Evolutionary conservation across 2,329 filamentous ascomycete genomes (phyloP).

Genomic region (Fusarium xyrophilum): DNA sequence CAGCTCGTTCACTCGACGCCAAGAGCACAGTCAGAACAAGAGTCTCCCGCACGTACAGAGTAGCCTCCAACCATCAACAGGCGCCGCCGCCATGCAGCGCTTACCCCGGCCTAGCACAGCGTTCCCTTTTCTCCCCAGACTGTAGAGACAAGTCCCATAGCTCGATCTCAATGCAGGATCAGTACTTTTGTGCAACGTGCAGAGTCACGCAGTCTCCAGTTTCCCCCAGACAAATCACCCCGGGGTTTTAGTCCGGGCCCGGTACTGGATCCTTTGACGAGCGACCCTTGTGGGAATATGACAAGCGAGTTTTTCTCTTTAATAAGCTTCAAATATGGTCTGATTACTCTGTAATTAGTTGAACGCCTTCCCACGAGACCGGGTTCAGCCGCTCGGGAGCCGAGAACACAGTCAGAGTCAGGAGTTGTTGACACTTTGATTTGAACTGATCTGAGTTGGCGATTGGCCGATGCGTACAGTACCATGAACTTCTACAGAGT

Average conservation of each 20-base stretch:
- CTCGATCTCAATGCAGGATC: not conserved
- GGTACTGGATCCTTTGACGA: conserved; percentile 24
- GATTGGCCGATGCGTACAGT: not conserved
- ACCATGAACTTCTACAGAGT: not conserved
- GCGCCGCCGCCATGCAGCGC: conserved; percentile 36
- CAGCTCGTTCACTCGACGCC: not conserved
- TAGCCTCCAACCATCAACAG: conserved; percentile 16
- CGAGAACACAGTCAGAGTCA: conserved; percentile 24
- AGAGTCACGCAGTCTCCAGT: conserved; percentile 25
- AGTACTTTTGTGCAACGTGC: conserved; percentile 13
- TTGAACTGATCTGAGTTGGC: not conserved
- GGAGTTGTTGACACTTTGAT: not conserved
- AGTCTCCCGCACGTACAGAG: conserved; percentile 28
- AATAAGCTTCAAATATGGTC: conserved; percentile 4
- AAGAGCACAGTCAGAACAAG: conserved; percentile 25
- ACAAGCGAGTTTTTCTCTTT: not conserved
- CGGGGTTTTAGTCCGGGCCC: conserved; percentile 19
- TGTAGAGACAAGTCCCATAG: not conserved
- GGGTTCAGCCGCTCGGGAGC: conserved; percentile 19
- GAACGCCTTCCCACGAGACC: not conserved
- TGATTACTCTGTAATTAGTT: not conserved
- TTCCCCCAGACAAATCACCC: conserved; percentile 25
- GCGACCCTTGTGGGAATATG: not conserved
- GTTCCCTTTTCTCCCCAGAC: conserved; percentile 6
- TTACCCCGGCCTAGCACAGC: conserved; percentile 31